Evolutionary conservation across 345 rosid genomes (phyloP), one percentile per base, ranked within the genome.

Genomic region (Hibiscus trionum): DNA sequence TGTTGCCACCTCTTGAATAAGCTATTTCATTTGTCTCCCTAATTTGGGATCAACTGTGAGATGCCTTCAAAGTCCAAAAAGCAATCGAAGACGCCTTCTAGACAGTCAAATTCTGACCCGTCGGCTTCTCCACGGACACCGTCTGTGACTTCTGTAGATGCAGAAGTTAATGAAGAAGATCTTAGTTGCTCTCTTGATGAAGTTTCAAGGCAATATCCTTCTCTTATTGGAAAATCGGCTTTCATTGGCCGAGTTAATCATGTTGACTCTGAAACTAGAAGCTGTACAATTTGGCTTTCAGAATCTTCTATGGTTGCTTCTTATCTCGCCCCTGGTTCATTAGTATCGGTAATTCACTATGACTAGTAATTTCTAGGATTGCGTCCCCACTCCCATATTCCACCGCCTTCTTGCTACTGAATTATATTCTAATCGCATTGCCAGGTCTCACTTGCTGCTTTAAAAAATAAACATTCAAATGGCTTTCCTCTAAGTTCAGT

Each of bases 41-140:
- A 35, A 12, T 46, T 7, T 26, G n/a, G 37, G 39, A 16, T 7
- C 8, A 7, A n/a, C 42, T 4, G 26, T 26, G 15, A 71, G 78
- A 91, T 91, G 97, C 90, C 96, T 63, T 80, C 96, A 11, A 88
- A 82, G 84, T 24, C 82, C 57, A 89, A 86, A 79, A 91, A 87
- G 80, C 79, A 84, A 1, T 64, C 88, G 6, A 89, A 73, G 78
- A 71, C 85, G n/a, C 83, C 82, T 5, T 83, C 88, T 6, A 75
- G 88, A 77, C 84, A 80, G 33, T 78, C 88, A n/a, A 80, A 60
- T 74, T 55, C 80, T 6, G 87, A 85, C 17, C 82, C 59, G 1
- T 77, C 86, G 72, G 81, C 83, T 8, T 90, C 91, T 37, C 91
- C 90, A 16, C 66, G 49, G 75, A 83, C 88, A 24, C 85, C 86